A percentile compares a stretch with the other conserved stretches of the same genome.
Evolutionary conservation across 1,284 basidiomycete genomes (phyloP).

Genomic region (Ceratobasidium sp.): DNA sequence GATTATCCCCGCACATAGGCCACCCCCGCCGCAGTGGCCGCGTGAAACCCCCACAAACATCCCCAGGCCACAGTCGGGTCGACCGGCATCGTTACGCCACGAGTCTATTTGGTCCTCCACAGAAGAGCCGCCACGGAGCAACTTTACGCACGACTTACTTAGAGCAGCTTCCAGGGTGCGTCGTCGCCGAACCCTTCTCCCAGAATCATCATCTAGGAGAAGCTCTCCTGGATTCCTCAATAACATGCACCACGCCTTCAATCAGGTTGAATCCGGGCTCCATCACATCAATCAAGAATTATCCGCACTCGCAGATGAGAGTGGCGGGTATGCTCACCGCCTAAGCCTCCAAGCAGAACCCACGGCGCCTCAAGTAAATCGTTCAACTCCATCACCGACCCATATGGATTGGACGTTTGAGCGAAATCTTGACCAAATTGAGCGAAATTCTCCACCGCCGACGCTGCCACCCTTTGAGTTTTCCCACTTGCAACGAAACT

Average conservation of each 20-base stretch:
- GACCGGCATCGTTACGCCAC: not conserved
- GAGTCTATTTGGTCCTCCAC: slow-evolving; percentile 28
- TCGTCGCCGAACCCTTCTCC: slow-evolving; percentile 39
- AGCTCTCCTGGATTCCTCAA: slow-evolving; percentile 24
- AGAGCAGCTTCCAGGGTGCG: slow-evolving; percentile 36
- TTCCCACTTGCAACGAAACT: slow-evolving; percentile 19
- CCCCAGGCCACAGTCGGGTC: not conserved
- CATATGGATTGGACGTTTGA: slow-evolving; percentile 36
- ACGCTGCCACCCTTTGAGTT: slow-evolving; percentile 35
- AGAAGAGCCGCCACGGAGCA: slow-evolving; percentile 15
- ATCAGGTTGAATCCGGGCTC: slow-evolving; percentile 41
- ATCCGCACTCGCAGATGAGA: slow-evolving; percentile 23
- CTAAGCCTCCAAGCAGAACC: slow-evolving; percentile 3
- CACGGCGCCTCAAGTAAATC: not conserved
- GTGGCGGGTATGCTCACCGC: not conserved
- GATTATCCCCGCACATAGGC: not conserved
- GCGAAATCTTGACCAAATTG: not conserved
- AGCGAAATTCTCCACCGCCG: slow-evolving; percentile 26
- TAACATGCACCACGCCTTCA: slow-evolving; percentile 21
- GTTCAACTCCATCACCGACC: not conserved
- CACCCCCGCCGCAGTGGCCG: slow-evolving; percentile 7
- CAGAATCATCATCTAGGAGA: slow-evolving; percentile 26
- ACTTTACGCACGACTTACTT: slow-evolving; percentile 23
- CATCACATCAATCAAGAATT: slow-evolving; percentile 27
- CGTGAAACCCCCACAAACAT: not conserved